A percentile compares a stretch with the other conserved stretches of the same genome.
phyloP scores from a whole-genome alignment of 2,329 filamentous ascomycete genomes.

The Sarocladium kiliense region DNA sequence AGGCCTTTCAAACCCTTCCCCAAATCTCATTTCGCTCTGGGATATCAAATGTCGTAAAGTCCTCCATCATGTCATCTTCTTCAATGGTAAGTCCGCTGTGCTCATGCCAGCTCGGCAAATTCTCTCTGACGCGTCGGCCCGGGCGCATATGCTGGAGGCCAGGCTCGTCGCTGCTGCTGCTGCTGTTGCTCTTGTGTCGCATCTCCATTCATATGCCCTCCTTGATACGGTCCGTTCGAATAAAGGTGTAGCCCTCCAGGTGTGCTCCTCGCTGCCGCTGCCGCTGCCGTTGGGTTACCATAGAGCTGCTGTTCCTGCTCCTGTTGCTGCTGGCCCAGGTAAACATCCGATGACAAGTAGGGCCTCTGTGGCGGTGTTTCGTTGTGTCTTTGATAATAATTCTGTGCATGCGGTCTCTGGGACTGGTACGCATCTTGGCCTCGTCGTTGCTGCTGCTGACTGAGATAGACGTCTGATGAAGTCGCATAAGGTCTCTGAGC shows the following conservation, averaged over 20 bases:
- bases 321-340: background rate
- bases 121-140: background rate
- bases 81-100: background rate
- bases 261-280: background rate
- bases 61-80: background rate
- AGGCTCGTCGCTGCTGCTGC: background rate
- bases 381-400: background rate
- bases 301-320: background rate
- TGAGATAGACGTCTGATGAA: conserved; percentile 5
- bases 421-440: background rate
- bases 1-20: no score
- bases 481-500: background rate
- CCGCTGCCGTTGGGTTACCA: background rate
- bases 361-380: background rate
- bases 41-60: background rate
- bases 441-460: background rate
- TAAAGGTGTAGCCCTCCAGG: background rate
- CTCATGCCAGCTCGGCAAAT: background rate
- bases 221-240: conserved; percentile 1
- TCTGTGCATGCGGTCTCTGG: background rate
- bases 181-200: background rate
- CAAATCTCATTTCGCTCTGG: no score
- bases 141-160: background rate
- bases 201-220: background rate
- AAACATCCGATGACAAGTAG: background rate